These are phyloP conservation scores for Blastocystis sp. DNA, from an alignment of 352 stramenopile species.

Conservation along the genomic window DNA sequence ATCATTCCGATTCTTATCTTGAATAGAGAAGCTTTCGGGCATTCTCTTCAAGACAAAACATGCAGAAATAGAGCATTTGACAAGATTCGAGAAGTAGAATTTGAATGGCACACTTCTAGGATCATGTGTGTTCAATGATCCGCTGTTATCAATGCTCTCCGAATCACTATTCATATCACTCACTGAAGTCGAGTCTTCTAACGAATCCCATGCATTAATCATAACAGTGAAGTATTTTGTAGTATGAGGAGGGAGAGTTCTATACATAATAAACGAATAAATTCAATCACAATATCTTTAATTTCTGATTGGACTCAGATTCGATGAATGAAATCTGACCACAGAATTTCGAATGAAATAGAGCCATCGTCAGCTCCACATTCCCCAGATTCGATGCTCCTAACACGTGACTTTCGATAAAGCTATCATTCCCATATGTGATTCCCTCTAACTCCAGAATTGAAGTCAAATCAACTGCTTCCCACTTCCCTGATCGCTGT, in stretches of 20 bases:
- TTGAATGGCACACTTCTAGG: slow-evolving; percentile 4
- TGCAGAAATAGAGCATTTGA: slow-evolving; percentile 12
- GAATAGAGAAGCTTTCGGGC: neutral
- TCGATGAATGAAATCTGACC: slow-evolving; percentile 2
- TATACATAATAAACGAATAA: neutral
- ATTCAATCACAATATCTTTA: neutral
- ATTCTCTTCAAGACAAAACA: neutral
- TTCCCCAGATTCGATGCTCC: slow-evolving; percentile 42
- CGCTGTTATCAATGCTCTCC: too few relatives aligned
- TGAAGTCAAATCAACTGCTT: neutral
- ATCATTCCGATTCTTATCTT: neutral
- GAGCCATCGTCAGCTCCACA: neutral
- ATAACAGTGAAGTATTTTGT: neutral
- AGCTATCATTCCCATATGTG: neutral
- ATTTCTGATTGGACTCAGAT: slow-evolving; percentile 1
- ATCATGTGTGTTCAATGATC: neutral
- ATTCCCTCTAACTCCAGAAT: neutral
- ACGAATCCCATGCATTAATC: neutral
- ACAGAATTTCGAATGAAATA: slow-evolving; percentile 22
- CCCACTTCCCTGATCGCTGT: neutral
- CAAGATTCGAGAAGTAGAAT: slow-evolving; percentile 35
- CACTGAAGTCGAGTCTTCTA: neutral
- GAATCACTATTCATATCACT: neutral
- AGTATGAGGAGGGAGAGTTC: neutral
- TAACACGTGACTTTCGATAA: neutral